Percentiles rank a stretch among this genome's conserved stretches.
Conservation (phyloP, 2,329 filamentous ascomycete genomes). For the Arthrobotrys megalospora region DNA sequence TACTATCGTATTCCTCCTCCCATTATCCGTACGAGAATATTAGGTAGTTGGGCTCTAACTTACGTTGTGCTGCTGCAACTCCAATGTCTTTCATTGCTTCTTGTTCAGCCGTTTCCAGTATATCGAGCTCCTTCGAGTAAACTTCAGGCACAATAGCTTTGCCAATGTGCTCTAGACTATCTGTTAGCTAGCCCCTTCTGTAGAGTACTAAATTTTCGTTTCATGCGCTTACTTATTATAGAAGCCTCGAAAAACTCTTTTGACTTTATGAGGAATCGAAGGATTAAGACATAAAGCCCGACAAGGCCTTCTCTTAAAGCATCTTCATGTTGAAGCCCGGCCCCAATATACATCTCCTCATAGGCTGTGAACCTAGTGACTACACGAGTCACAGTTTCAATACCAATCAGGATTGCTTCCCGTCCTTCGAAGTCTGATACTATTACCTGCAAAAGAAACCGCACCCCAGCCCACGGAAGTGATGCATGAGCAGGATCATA, state of each 20-base stretch:
- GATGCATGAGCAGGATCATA: conserved; percentile 64
- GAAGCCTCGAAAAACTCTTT: conserved; percentile 16
- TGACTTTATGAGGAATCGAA: conserved; percentile 22
- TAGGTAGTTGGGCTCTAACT: not conserved
- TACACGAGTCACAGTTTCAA: conserved; percentile 25
- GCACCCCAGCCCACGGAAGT: conserved; percentile 64
- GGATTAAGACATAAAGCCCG: conserved; percentile 4
- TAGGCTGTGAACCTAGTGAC: conserved; percentile 16
- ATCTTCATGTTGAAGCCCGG: not conserved
- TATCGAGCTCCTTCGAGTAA: not conserved
- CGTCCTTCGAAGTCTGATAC: conserved; percentile 17
- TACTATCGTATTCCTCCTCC: not conserved
- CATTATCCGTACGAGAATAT: too few species aligned
- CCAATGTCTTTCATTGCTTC: conserved; percentile 1
- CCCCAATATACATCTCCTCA: conserved; percentile 23
- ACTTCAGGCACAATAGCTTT: not conserved
- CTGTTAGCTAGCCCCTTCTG: not conserved
- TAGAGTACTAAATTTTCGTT: not conserved
- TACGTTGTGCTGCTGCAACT: conserved; percentile 6
- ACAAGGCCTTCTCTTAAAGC: not conserved
- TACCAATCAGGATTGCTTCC: conserved; percentile 14
- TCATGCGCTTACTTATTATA: not conserved
- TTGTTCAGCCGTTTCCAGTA: not conserved
- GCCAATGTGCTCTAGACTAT: not conserved
- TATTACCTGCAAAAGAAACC: conserved; percentile 59